Evolutionary conservation across 169 alveolate genomes (phyloP).

Genomic region (Cryptosporidium felis): DNA sequence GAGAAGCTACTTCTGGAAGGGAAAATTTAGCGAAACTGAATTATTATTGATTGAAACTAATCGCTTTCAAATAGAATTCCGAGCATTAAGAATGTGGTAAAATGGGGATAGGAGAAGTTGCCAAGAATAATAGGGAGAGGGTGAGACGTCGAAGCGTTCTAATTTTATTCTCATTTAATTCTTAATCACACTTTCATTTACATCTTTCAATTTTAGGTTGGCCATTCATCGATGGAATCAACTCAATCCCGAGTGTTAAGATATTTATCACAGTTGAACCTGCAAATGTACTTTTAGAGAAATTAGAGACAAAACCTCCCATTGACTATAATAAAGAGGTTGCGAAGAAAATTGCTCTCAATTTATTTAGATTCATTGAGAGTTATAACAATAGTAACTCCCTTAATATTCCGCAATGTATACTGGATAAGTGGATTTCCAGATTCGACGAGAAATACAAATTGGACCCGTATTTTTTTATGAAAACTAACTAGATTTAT

Average conservation of each 20-base stretch:
- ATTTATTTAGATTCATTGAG: conserved; percentile 83
- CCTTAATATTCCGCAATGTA: conserved; percentile 82
- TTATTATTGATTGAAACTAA: too few relatives aligned
- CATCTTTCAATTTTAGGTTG: conserved; percentile 33
- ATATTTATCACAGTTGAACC: conserved; percentile 15
- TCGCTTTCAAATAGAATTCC: too few relatives aligned
- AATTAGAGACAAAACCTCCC: conserved; percentile 54
- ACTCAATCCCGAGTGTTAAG: conserved; percentile 17
- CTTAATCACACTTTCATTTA: too few relatives aligned
- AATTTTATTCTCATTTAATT: too few relatives aligned
- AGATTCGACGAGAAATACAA: conserved; percentile 85
- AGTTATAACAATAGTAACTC: conserved; percentile 79
- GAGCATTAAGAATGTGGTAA: too few relatives aligned
- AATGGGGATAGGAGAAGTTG: too few relatives aligned
- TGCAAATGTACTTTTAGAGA: conserved; percentile 7
- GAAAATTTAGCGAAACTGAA: too few relatives aligned
- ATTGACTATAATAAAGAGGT: conserved; percentile 54
- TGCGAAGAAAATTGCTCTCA: conserved; percentile 85
- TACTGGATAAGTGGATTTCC: conserved; percentile 85
- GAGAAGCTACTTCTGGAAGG: too few relatives aligned
- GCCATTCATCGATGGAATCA: conserved; percentile 60
- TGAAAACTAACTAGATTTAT: conserved; percentile 76
- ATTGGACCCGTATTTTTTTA: conserved; percentile 86
- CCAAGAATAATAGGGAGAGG: too few relatives aligned
- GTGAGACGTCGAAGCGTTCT: too few relatives aligned